A percentile compares a stretch with the other conserved stretches of the same genome.
Evolutionary conservation across 2,329 filamentous ascomycete genomes (phyloP).

Genomic region (Microascus cirrosus): DNA sequence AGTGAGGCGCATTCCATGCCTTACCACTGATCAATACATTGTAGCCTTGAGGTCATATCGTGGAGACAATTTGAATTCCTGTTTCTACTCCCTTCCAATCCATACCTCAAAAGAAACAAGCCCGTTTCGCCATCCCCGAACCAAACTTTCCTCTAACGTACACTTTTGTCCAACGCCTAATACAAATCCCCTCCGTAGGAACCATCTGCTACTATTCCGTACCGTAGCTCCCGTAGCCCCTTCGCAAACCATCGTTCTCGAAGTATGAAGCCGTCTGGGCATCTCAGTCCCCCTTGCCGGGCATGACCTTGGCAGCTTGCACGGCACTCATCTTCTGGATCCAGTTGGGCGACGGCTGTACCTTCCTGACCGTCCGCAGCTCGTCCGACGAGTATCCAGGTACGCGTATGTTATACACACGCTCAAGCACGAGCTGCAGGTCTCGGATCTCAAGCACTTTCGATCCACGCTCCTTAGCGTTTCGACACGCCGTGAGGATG

Average conservation of each 20-base stretch:
- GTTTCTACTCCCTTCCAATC: neutral
- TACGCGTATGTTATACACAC: constrained; percentile 82
- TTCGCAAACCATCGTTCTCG: too few species aligned
- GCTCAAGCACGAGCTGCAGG: constrained; percentile 71
- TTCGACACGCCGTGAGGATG: constrained; percentile 73
- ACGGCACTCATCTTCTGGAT: constrained; percentile 96
- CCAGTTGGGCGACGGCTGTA: constrained; percentile 80
- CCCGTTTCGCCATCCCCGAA: neutral
- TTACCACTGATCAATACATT: neutral
- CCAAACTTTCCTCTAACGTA: neutral
- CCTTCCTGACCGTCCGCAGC: constrained; percentile 85
- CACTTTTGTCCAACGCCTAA: neutral
- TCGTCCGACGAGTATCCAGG: constrained; percentile 93
- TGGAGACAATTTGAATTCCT: neutral
- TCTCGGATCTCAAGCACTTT: constrained; percentile 84
- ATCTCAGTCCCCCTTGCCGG: constrained; percentile 47
- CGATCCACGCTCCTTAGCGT: constrained; percentile 85
- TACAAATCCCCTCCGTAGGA: neutral
- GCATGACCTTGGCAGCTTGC: constrained; percentile 79
- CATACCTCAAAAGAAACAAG: neutral
- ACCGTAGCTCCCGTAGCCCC: constrained; percentile 12
- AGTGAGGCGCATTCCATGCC: neutral
- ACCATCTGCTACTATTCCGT: neutral
- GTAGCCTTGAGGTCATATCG: neutral
- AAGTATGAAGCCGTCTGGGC: neutral